A percentile compares a stretch with the other conserved stretches of the same genome.
phyloP scores from a whole-genome alignment of 192 early-diverging fungal species.

The Coemansia sp. region DNA sequence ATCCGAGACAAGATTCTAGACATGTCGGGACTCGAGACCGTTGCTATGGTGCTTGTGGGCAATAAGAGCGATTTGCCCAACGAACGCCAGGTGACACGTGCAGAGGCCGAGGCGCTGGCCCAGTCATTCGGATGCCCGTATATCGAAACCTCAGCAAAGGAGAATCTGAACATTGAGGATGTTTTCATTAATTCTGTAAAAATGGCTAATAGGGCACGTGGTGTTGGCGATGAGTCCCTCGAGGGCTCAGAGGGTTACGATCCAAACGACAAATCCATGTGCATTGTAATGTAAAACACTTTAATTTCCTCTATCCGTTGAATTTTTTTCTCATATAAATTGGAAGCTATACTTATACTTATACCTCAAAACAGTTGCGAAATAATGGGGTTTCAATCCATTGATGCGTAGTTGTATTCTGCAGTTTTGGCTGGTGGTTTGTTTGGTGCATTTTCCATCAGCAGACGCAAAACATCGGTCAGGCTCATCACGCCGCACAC shows the following conservation, averaged over 20 bases:
- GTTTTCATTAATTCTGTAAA: conserved; percentile 44
- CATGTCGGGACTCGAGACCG: conserved; percentile 84
- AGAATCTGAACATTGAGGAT: conserved; percentile 80
- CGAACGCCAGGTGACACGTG: conserved; percentile 65
- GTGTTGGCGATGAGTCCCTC: conserved; percentile 14
- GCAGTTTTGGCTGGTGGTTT: conserved; percentile 18
- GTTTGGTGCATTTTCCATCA: conserved; percentile 47
- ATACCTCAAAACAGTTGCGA: too few relatives aligned
- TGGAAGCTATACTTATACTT: too few relatives aligned
- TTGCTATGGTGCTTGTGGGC: conserved; percentile 87
- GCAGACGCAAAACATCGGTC: conserved; percentile 72
- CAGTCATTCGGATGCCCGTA: conserved; percentile 80
- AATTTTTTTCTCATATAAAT: neutral
- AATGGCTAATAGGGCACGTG: conserved; percentile 28
- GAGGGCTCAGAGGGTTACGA: conserved; percentile 1
- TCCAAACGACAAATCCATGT: conserved; percentile 32
- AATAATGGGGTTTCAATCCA: too few relatives aligned
- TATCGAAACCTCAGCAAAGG: conserved; percentile 90
- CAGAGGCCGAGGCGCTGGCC: conserved; percentile 81
- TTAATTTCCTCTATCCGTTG: neutral
- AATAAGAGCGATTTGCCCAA: conserved; percentile 88
- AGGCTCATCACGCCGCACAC: conserved; percentile 71
- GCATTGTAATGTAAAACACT: conserved; percentile 35
- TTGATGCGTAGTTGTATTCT: conserved; percentile 42
- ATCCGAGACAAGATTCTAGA: conserved; percentile 94